Evolutionary conservation across 306 rosid species (phyloP).

Genomic region (Canavalia gladiata): DNA sequence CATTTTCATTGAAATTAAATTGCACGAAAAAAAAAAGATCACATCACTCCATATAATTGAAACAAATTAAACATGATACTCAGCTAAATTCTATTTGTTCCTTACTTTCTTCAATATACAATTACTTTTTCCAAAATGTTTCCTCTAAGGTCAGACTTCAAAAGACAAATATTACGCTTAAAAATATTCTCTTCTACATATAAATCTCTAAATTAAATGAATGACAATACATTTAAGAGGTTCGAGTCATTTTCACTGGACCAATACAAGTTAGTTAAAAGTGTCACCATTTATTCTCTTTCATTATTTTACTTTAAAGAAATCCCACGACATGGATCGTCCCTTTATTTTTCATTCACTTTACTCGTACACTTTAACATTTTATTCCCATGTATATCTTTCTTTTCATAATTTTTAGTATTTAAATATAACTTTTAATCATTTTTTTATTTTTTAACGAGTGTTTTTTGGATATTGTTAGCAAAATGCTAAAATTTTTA

Average conservation of each 20-base stretch:
- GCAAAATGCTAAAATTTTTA: too few species aligned
- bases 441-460: not conserved
- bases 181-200: too few species aligned
- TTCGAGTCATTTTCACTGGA: not conserved
- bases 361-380: not conserved
- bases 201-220: too few species aligned
- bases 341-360: not conserved
- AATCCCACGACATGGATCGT: not conserved
- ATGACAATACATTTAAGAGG: not conserved
- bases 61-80: not conserved
- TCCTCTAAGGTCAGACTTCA: too few species aligned
- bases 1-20: conserved; percentile 22
- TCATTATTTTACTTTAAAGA: not conserved
- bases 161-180: too few species aligned
- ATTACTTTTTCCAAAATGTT: too few species aligned
- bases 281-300: not conserved
- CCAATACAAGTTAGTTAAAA: not conserved
- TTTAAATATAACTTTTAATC: too few species aligned
- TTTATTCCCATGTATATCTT: not conserved
- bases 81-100: not conserved
- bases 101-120: too few species aligned
- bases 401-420: too few species aligned
- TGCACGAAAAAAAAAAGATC: not conserved
- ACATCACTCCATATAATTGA: conserved; percentile 37
- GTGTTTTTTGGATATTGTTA: too few species aligned